Conservation (phyloP, 257 asterid genomes). For the Nyctanthes arbortristis region DNA sequence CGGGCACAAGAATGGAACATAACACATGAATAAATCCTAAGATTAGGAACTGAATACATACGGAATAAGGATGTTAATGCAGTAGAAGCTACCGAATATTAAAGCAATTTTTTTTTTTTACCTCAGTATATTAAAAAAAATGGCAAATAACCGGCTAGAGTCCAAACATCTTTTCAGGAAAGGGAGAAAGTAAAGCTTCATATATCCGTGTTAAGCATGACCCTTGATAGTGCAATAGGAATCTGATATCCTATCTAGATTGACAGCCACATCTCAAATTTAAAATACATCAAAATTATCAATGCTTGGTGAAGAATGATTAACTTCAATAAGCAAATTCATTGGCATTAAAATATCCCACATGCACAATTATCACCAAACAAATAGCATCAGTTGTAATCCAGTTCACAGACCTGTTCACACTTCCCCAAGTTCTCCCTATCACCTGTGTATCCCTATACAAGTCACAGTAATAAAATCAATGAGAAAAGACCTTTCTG, state of each 20-base stretch:
- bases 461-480: slow-evolving; percentile 26
- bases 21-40: not conserved
- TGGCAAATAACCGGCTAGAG: slow-evolving; percentile 1
- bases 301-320: not conserved
- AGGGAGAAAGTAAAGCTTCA: not conserved
- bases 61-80: not conserved
- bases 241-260: not conserved
- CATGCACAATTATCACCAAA: slow-evolving; percentile 18
- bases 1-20: not conserved
- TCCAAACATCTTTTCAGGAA: not conserved
- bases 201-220: not conserved
- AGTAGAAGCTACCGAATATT: not conserved
- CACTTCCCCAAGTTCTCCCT: slow-evolving; percentile 88
- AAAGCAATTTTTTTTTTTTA: not conserved
- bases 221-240: not conserved
- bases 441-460: slow-evolving; percentile 86
- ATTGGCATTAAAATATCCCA: slow-evolving; percentile 6
- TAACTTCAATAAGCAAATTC: not conserved
- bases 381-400: slow-evolving; percentile 15
- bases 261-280: not conserved
- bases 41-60: not conserved
- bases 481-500: slow-evolving; percentile 18
- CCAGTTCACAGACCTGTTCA: slow-evolving; percentile 72
- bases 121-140: slow-evolving; percentile 1
- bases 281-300: not conserved